Evolutionary conservation across 805 yeast genomes (phyloP).

Genomic region (Yarrowia yakushimensis): DNA sequence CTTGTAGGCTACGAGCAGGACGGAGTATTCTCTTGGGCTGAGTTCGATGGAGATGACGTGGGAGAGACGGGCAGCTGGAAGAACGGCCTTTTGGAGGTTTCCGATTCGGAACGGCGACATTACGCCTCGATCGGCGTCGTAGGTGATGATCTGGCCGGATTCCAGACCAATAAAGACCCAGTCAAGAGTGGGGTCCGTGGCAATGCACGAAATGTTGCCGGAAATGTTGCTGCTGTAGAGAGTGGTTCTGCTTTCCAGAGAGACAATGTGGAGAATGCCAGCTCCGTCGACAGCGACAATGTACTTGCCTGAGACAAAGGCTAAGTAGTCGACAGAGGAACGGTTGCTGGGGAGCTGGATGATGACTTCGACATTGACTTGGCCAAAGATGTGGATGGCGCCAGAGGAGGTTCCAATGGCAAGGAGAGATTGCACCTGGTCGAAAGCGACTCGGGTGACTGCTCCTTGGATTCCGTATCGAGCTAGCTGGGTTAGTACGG

Average conservation of each 20-base stretch:
- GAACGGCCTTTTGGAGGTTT: slow-evolving; percentile 62
- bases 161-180: slow-evolving; percentile 78
- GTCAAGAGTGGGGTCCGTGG: slow-evolving; percentile 81
- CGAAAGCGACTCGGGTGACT: slow-evolving; percentile 67
- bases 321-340: slow-evolving; percentile 42
- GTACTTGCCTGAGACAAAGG: slow-evolving; percentile 77
- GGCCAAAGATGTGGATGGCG: slow-evolving; percentile 77
- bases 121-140: slow-evolving; percentile 74
- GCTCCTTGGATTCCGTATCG: slow-evolving; percentile 62
- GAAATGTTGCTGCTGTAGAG: slow-evolving; percentile 61
- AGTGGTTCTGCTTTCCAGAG: slow-evolving; percentile 60
- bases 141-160: slow-evolving; percentile 68
- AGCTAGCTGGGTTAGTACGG: slow-evolving; percentile 32
- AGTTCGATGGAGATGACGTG: slow-evolving; percentile 66
- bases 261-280: slow-evolving; percentile 62
- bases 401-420: slow-evolving; percentile 75
- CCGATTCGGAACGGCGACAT: slow-evolving; percentile 64
- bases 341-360: slow-evolving; percentile 49
- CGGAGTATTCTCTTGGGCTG: slow-evolving; percentile 88
- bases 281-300: slow-evolving; percentile 66
- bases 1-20: slow-evolving; percentile 67
- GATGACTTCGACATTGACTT: slow-evolving; percentile 68
- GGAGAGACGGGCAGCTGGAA: slow-evolving; percentile 56
- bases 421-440: slow-evolving; percentile 81
- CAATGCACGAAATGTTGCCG: slow-evolving; percentile 63